Percentiles rank a stretch among this genome's conserved stretches.
Conservation (phyloP, 163 green algal species). For the Botryococcus braunii region DNA sequence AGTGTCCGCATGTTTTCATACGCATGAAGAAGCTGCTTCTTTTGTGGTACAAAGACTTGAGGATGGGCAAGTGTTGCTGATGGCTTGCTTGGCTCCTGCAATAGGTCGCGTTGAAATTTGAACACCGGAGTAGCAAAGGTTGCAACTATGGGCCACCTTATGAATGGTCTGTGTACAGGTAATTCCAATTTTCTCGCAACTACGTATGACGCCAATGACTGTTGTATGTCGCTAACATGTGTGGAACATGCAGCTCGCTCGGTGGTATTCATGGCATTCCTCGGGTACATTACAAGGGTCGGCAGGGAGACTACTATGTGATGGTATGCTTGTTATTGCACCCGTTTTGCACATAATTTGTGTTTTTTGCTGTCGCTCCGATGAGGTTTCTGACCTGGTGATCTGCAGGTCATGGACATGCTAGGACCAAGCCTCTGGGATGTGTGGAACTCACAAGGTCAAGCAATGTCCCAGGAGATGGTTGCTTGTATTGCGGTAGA, state of each 20-base stretch:
- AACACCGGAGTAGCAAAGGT: slow-evolving; percentile 81
- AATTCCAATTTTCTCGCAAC: too few relatives aligned
- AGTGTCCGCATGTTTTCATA: not conserved
- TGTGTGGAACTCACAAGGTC: slow-evolving; percentile 89
- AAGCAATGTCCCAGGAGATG: slow-evolving; percentile 97
- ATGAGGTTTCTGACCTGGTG: not conserved
- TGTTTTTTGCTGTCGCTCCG: not conserved
- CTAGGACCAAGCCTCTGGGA: slow-evolving; percentile 97
- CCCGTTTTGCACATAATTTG: not conserved
- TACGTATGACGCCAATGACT: too few relatives aligned
- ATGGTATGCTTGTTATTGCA: slow-evolving; percentile 63
- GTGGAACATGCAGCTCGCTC: slow-evolving; percentile 39
- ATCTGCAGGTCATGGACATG: slow-evolving; percentile 93
- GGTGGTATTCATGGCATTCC: slow-evolving; percentile 86
- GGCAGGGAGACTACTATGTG: slow-evolving; percentile 98
- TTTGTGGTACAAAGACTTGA: slow-evolving; percentile 23
- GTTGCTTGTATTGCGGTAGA: slow-evolving; percentile 98
- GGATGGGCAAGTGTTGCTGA: not conserved
- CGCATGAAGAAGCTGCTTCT: not conserved
- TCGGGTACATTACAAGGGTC: slow-evolving; percentile 96
- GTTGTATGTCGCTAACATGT: not conserved
- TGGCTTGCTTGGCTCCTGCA: not conserved
- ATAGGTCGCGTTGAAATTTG: slow-evolving; percentile 71
- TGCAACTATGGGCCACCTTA: slow-evolving; percentile 83
- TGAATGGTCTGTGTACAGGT: slow-evolving; percentile 83